Conservation (phyloP, 2,329 filamentous ascomycete species). For the Neoscytalidium dimidiatum region DNA sequence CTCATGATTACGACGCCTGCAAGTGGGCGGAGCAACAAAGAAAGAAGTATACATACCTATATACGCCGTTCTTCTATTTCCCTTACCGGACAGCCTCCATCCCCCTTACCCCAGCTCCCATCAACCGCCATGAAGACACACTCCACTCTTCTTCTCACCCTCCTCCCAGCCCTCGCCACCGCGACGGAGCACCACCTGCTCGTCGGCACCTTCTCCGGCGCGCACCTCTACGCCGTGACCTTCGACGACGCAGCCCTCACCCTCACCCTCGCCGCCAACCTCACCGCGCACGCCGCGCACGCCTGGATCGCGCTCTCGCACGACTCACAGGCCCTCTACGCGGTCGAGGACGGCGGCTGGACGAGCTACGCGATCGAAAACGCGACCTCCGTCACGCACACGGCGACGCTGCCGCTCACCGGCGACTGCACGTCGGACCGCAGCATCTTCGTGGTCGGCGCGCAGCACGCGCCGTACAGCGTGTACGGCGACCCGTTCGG, state of each 20-base stretch:
- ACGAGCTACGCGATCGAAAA: slow-evolving; percentile 13
- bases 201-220: slow-evolving; percentile 16
- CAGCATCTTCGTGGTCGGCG: slow-evolving; percentile 6
- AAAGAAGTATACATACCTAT: slow-evolving; percentile 3
- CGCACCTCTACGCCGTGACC: slow-evolving; percentile 14
- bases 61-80: not conserved
- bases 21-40: not conserved
- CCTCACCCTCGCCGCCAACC: slow-evolving; percentile 17
- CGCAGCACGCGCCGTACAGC: not conserved
- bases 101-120: not conserved
- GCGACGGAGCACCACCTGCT: slow-evolving; percentile 18
- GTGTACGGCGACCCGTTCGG: slow-evolving; percentile 18
- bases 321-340: slow-evolving; percentile 18
- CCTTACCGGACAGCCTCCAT: not conserved
- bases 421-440: slow-evolving; percentile 6
- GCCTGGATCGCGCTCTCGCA: slow-evolving; percentile 18
- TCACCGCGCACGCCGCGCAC: slow-evolving; percentile 17
- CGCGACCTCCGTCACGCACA: slow-evolving; percentile 9
- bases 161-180: not conserved
- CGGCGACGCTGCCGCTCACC: not conserved
- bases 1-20: not conserved
- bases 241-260: slow-evolving; percentile 15
- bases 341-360: slow-evolving; percentile 8
- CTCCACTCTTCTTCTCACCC: not conserved
- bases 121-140: not conserved